These are phyloP conservation scores for Dactylorhiza incarnata DNA, from an alignment of 106 monocot species.

Conservation along the genomic window DNA sequence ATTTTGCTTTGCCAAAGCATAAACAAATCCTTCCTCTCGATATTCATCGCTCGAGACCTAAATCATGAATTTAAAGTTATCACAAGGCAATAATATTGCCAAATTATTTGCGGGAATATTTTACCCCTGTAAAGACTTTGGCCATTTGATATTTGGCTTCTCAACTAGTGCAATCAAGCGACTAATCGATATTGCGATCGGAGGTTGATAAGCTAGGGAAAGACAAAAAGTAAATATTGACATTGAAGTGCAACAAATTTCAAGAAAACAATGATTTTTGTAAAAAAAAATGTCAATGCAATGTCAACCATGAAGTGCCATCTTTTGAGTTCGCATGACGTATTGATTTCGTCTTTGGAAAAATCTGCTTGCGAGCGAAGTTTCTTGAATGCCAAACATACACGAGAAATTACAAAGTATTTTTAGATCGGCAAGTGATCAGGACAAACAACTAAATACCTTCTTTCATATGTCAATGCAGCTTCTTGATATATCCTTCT, in stretches of 20 bases:
- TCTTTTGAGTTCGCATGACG: conserved; percentile 66
- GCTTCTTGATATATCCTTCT: conserved; percentile 89
- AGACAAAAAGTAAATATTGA: conserved; percentile 10
- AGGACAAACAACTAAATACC: conserved; percentile 27
- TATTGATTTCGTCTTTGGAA: conserved; percentile 80
- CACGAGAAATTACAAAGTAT: background rate
- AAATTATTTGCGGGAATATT: too few relatives aligned
- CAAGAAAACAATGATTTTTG: background rate
- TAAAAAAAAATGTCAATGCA: background rate
- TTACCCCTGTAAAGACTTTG: too few relatives aligned
- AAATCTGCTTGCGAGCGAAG: conserved; percentile 44
- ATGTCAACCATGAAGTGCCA: conserved; percentile 65
- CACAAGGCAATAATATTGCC: too few relatives aligned
- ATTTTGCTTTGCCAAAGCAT: too few relatives aligned
- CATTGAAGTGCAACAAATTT: background rate
- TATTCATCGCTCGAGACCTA: too few relatives aligned
- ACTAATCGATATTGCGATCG: conserved; percentile 42
- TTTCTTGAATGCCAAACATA: background rate
- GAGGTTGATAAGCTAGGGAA: conserved; percentile 73
- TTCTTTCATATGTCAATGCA: conserved; percentile 87
- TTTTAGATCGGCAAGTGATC: background rate
- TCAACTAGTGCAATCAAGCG: conserved; percentile 64
- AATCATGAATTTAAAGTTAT: too few relatives aligned
- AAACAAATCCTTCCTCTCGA: too few relatives aligned
- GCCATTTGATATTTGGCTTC: too few relatives aligned